Percentiles rank a stretch among this genome's conserved stretches.
Conservation (phyloP, 176 grass and related monocot genomes). For the Oryza meyeriana region DNA sequence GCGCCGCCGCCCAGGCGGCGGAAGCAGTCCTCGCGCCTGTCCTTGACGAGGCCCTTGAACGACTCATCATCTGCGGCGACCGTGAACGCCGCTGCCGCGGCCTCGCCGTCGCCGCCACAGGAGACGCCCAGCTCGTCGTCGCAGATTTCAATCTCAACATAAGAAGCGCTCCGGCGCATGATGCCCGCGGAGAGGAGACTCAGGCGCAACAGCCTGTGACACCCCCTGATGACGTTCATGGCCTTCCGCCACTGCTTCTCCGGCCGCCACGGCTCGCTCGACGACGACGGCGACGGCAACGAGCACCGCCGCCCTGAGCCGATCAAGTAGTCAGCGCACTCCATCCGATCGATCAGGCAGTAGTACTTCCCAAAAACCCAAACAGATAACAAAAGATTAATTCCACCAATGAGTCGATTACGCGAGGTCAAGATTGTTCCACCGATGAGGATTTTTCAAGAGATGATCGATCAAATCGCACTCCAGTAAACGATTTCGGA, state of each 20-base stretch:
- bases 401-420: no score
- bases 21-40: conserved; percentile 25
- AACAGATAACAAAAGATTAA: no score
- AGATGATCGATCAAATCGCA: no score
- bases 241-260: conserved; percentile 41
- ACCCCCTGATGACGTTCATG: conserved; percentile 43
- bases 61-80: neutral
- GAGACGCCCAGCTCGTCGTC: neutral
- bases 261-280: neutral
- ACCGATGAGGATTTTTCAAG: no score
- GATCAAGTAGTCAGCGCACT: conserved; percentile 15
- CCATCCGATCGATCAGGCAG: neutral
- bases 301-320: neutral
- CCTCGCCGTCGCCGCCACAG: neutral
- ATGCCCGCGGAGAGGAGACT: neutral
- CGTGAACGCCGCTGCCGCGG: neutral
- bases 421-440: no score
- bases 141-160: conserved; percentile 31
- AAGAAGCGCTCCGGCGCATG: conserved; percentile 6
- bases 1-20: conserved; percentile 33
- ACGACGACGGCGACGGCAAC: neutral
- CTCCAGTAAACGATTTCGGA: no score
- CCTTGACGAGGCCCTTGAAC: conserved; percentile 51
- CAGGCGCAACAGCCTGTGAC: conserved; percentile 17
- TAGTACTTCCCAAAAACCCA: no score